Percentiles rank a stretch among this genome's conserved stretches.
phyloP scores from a whole-genome alignment of 208 protist species.

The Leishmania braziliensis region DNA sequence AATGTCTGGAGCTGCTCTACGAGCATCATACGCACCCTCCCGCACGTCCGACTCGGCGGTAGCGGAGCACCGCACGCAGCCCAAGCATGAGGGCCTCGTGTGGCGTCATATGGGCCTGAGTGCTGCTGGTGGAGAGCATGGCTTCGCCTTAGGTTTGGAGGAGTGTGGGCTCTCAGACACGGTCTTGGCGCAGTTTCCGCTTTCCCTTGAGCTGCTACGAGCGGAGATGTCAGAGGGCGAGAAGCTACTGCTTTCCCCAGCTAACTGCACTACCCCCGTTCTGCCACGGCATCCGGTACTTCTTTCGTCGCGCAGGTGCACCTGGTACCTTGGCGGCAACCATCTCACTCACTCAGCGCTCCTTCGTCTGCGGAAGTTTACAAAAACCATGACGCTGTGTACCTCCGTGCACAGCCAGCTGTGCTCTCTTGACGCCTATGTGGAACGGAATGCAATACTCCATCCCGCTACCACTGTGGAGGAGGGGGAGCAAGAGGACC shows the following conservation, averaged over 20 bases:
- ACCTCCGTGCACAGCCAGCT: neutral
- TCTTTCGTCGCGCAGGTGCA: neutral
- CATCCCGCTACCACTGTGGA: neutral
- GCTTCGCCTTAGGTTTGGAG: conserved; percentile 15
- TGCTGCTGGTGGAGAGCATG: neutral
- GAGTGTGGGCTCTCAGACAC: conserved; percentile 10
- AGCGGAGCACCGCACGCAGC: neutral
- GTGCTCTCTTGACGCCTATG: conserved; percentile 16
- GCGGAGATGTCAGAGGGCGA: neutral
- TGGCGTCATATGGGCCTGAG: neutral
- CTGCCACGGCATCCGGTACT: neutral
- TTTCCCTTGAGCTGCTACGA: neutral
- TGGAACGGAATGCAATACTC: conserved; percentile 30
- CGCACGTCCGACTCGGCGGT: neutral
- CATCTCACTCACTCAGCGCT: conserved; percentile 7
- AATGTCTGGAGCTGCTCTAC: conserved; percentile 4
- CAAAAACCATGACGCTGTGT: neutral
- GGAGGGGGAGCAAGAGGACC: neutral
- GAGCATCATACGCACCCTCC: neutral
- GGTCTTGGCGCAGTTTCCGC: neutral
- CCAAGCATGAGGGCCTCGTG: neutral
- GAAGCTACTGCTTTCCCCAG: neutral
- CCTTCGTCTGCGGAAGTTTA: conserved; percentile 7
- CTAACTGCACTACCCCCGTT: neutral
- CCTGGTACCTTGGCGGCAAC: conserved; percentile 22